Conservation (phyloP, 1,139 yeast species). For the Suhomyces chickasaworum region DNA sequence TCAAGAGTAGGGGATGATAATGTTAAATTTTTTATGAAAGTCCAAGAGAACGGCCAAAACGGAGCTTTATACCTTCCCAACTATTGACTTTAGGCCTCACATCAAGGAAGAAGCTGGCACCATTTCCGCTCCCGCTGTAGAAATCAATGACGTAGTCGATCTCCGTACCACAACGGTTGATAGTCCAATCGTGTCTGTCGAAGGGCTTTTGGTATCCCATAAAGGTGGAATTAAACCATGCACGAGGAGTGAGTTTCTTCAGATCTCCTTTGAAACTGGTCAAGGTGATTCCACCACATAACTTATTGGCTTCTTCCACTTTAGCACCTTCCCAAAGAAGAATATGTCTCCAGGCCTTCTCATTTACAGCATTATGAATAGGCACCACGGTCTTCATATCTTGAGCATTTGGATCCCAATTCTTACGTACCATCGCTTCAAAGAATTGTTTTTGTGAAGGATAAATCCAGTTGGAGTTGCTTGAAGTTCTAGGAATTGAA, state of each 20-base stretch:
- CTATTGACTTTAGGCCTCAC: conserved; percentile 88
- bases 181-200: conserved; percentile 95
- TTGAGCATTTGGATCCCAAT: conserved; percentile 77
- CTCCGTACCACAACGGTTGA: conserved; percentile 82
- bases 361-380: conserved; percentile 91
- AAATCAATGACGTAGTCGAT: conserved; percentile 94
- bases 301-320: conserved; percentile 48
- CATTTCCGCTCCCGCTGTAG: conserved; percentile 64
- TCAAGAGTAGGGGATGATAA: too few species aligned
- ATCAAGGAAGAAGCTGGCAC: conserved; percentile 76
- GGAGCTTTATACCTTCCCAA: conserved; percentile 74
- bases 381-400: conserved; percentile 95
- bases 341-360: conserved; percentile 87
- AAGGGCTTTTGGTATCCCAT: conserved; percentile 78
- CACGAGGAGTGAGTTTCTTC: conserved; percentile 82
- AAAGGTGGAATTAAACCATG: conserved; percentile 65
- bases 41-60: conserved; percentile 64
- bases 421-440: conserved; percentile 90
- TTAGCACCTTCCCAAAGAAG: conserved; percentile 74
- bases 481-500: conserved; percentile 79
- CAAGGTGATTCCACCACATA: conserved; percentile 83
- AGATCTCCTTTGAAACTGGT: conserved; percentile 91
- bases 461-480: conserved; percentile 77
- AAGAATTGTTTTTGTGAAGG: conserved; percentile 95
- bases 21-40: conserved; percentile 2